Evolutionary conservation across 176 grass and related monocot genomes (phyloP), one percentile per base, ranked within the genome.

Genomic region (Phragmites australis): DNA sequence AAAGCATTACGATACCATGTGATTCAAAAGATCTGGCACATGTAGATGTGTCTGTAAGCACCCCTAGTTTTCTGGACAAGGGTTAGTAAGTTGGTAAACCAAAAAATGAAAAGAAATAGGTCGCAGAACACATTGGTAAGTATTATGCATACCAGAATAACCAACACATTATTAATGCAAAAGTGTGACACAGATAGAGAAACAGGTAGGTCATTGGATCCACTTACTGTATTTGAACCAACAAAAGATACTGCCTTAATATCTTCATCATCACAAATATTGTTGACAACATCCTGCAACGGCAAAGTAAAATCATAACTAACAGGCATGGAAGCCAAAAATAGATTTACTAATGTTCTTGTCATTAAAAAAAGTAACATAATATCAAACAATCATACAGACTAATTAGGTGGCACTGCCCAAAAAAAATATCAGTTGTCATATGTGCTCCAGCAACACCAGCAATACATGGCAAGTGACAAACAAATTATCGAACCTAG

Each of bases 171-270:
- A 65, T 19, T 58, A 58, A 79, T 41, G 42, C n/a, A 42, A 64
- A 83, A 49, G 1, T 41, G 65, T 74, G 62, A 23, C 19, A 54
- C 58, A 49, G 50, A 84, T 70, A 67, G 37, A 70, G 18, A 75
- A 18, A 81, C 6, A 64, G 39, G 43, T 22, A 18, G 15, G 79
- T 30, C 12, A 69, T 41, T 72, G 12, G 59, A 74, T 76, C 23
- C 15, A 84, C 96, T 94, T 91, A 98, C 96, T 76, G 81, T 98
- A 75, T 98, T 98, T 57, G 96, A 98, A 77, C 96, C 96, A 87
- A 98, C 96, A 89, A 98, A 98, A 44, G 96, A 98, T 82, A 98
- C 84, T 66, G 96, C 96, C 75, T 94, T 98, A 76, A 94, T 98
- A 68, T 91, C 81, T 10, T 91, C 84, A 49, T 95, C 86, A 80